Percentiles rank a stretch among this genome's conserved stretches.
Evolutionary conservation across 2,329 filamentous ascomycete genomes (phyloP).

Genomic region (Aspergillus pseudoglaucus): DNA sequence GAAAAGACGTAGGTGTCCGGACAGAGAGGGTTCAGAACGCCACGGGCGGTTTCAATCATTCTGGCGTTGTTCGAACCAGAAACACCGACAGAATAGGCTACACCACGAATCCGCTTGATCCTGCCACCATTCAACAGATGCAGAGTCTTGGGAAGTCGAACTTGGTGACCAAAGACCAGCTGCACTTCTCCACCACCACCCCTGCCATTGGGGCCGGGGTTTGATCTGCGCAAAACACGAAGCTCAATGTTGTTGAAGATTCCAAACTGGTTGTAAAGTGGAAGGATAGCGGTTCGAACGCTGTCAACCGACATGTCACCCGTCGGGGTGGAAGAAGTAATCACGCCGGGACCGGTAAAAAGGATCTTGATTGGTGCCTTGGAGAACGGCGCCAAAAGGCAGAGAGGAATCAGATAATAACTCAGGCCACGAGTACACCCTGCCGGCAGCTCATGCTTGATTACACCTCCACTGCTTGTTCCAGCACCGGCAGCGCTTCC

Average conservation of each 20-base stretch:
- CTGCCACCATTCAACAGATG: constrained; percentile 78
- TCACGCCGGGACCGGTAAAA: constrained; percentile 84
- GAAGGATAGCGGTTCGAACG: constrained; percentile 85
- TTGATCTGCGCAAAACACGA: constrained; percentile 71
- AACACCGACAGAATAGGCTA: constrained; percentile 89
- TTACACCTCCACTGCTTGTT: constrained; percentile 61
- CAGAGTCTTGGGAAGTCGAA: constrained; percentile 86
- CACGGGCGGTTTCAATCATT: constrained; percentile 87
- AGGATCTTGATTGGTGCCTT: constrained; percentile 86
- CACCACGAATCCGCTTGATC: constrained; percentile 82
- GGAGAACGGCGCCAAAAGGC: constrained; percentile 84
- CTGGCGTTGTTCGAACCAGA: constrained; percentile 87
- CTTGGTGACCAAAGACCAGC: constrained; percentile 85
- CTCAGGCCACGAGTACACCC: constrained; percentile 74
- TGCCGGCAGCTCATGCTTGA: constrained; percentile 72
- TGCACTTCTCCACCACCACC: constrained; percentile 92
- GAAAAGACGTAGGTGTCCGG: constrained; percentile 86
- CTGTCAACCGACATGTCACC: constrained; percentile 90
- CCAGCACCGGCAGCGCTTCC: constrained; percentile 72
- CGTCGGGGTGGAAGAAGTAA: constrained; percentile 74
- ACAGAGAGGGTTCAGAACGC: constrained; percentile 77
- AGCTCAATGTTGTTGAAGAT: constrained; percentile 83
- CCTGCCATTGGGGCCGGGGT: constrained; percentile 64
- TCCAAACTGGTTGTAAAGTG: constrained; percentile 83
- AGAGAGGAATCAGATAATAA: constrained; percentile 86